These are phyloP conservation scores for Globisporangium camurandrum DNA, from an alignment of 352 stramenopile genomes.

Conservation along the genomic window DNA sequence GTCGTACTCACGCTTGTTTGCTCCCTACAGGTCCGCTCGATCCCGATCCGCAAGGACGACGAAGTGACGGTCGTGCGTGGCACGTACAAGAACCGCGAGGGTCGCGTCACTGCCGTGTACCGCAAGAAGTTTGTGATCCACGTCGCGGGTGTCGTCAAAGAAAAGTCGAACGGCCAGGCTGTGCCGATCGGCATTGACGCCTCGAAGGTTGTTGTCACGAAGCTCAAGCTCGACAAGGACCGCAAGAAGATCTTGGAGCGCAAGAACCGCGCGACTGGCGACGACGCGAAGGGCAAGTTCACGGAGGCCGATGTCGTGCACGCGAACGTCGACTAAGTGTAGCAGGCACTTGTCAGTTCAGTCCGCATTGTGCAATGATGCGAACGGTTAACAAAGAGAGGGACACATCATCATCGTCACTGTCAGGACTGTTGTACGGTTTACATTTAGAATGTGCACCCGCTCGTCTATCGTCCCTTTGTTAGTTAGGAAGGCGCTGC, in stretches of 20 bases:
- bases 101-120: conserved; percentile 97
- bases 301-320: conserved; percentile 84
- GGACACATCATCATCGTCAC: too few relatives aligned
- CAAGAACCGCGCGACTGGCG: conserved; percentile 90
- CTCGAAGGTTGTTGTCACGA: conserved; percentile 99
- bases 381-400: conserved; percentile 30
- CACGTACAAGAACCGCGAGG: conserved; percentile 97
- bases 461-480: conserved; percentile 1
- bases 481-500: conserved; percentile 28
- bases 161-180: conserved; percentile 97
- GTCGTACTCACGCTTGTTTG: not conserved
- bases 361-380: too few relatives aligned
- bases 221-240: conserved; percentile 99
- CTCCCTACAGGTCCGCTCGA: conserved; percentile 90
- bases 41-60: conserved; percentile 99
- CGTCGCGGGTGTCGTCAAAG: conserved; percentile 96
- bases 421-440: conserved; percentile 1
- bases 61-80: conserved; percentile 98
- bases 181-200: conserved; percentile 97
- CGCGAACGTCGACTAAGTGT: conserved; percentile 84
- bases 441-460: too few relatives aligned
- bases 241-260: conserved; percentile 98
- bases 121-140: conserved; percentile 99
- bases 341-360: too few relatives aligned
- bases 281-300: conserved; percentile 87